Conservation (phyloP, 73 alveolate genomes). For the Diophrys sp. region DNA sequence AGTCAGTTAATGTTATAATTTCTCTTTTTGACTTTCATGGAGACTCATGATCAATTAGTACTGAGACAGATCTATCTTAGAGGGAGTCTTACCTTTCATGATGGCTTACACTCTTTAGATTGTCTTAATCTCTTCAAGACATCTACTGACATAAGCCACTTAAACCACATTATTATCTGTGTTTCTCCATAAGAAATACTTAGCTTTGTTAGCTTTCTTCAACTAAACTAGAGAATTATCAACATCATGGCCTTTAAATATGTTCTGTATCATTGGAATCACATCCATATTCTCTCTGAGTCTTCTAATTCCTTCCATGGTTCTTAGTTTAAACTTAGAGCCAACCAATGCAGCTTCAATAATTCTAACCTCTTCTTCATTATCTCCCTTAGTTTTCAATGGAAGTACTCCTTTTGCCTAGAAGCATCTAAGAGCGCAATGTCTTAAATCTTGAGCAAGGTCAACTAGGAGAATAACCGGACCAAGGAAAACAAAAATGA, state of each 20-base stretch:
- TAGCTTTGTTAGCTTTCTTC: background rate
- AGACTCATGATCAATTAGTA: no score
- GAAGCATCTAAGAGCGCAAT: background rate
- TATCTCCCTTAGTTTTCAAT: background rate
- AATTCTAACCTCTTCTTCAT: background rate
- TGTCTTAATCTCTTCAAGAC: no score
- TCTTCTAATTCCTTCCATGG: background rate
- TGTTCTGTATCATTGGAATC: background rate
- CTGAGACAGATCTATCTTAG: no score
- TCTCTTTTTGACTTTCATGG: no score
- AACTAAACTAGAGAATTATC: background rate
- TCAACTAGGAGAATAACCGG: background rate
- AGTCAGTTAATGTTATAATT: no score
- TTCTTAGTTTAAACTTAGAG: background rate
- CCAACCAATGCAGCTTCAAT: background rate
- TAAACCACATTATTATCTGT: no score
- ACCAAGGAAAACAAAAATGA: background rate
- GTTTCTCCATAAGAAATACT: background rate
- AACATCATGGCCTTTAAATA: background rate
- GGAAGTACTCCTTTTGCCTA: background rate
- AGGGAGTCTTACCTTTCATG: no score
- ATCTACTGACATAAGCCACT: no score
- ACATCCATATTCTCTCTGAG: background rate
- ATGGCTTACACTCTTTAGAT: no score
- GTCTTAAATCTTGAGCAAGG: background rate